Evolutionary conservation across 2,329 filamentous ascomycete species (phyloP).

Genomic region (Exophiala lecanii-corni): DNA sequence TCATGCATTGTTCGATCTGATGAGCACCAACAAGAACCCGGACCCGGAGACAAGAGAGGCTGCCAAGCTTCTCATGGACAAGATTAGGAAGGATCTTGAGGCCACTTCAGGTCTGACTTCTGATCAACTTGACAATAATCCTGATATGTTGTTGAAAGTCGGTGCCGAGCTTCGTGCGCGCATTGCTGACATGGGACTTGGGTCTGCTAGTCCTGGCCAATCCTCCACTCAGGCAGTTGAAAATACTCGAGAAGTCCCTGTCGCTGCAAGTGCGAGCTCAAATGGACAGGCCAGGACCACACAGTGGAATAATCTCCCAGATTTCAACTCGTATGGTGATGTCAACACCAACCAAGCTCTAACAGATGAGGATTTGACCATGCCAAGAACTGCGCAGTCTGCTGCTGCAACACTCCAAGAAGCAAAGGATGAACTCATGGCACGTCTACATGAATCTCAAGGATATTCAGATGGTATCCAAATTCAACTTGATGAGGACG

Average conservation of each 20-base stretch:
- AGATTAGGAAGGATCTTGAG: constrained; percentile 47
- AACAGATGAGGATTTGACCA: constrained; percentile 42
- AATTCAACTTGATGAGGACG: constrained; percentile 38
- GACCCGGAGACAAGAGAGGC: constrained; percentile 34
- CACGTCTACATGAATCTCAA: constrained; percentile 43
- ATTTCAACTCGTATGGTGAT: constrained; percentile 39
- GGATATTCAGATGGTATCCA: constrained; percentile 33
- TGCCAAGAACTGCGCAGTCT: constrained; percentile 44
- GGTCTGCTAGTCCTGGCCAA: background rate
- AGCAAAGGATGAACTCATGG: constrained; percentile 49
- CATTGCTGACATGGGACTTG: constrained; percentile 7
- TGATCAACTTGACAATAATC: constrained; percentile 25
- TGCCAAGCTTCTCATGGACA: constrained; percentile 44
- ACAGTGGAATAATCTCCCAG: constrained; percentile 40
- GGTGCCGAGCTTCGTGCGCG: constrained; percentile 27
- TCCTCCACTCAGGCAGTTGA: background rate
- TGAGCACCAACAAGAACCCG: constrained; percentile 24
- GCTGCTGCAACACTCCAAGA: constrained; percentile 48
- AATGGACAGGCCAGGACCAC: constrained; percentile 38
- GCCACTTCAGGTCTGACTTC: constrained; percentile 32
- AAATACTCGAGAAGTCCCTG: constrained; percentile 33
- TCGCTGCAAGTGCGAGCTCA: constrained; percentile 40
- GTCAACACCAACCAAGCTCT: constrained; percentile 37
- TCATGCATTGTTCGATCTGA: constrained; percentile 28
- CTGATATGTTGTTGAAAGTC: constrained; percentile 31